Evolutionary conservation across 352 stramenopile species (phyloP).

Genomic region (Pythium rhizo-oryzae): DNA sequence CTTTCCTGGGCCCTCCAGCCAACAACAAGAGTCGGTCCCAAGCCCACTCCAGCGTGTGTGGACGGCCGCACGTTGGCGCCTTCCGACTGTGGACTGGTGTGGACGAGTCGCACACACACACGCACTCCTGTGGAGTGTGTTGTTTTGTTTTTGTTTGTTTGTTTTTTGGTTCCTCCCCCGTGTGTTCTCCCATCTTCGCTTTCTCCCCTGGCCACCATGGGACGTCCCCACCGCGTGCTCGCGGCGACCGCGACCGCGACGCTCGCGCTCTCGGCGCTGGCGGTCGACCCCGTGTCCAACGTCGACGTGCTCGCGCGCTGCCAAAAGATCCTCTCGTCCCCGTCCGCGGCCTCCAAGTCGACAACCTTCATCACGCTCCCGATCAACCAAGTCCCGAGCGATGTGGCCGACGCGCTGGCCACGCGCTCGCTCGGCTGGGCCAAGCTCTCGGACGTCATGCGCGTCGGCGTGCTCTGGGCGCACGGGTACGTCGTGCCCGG

Average conservation of each 20-base stretch:
- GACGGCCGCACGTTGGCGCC: background rate
- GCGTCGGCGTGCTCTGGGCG: constrained; percentile 49
- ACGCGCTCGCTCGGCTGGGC: constrained; percentile 26
- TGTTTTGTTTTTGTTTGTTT: background rate
- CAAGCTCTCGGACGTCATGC: constrained; percentile 39
- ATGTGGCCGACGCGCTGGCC: constrained; percentile 9
- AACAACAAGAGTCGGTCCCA: constrained; percentile 4
- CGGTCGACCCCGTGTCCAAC: background rate
- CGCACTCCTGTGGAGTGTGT: background rate
- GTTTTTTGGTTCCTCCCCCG: background rate
- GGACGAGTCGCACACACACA: background rate
- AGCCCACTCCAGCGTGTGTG: background rate
- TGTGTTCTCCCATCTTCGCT: background rate
- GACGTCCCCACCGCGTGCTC: constrained; percentile 3
- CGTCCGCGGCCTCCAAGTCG: background rate
- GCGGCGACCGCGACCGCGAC: background rate
- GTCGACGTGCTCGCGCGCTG: constrained; percentile 22
- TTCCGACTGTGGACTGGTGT: constrained; percentile 2
- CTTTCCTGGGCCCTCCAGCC: background rate
- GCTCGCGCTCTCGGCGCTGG: background rate
- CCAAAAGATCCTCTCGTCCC: constrained; percentile 3
- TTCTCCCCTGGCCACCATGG: background rate
- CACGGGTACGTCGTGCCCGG: constrained; percentile 50
- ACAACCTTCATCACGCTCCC: background rate
- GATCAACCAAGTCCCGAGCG: constrained; percentile 3